Conservation (phyloP, 306 rosid genomes). For the Acacia crassicarpa region DNA sequence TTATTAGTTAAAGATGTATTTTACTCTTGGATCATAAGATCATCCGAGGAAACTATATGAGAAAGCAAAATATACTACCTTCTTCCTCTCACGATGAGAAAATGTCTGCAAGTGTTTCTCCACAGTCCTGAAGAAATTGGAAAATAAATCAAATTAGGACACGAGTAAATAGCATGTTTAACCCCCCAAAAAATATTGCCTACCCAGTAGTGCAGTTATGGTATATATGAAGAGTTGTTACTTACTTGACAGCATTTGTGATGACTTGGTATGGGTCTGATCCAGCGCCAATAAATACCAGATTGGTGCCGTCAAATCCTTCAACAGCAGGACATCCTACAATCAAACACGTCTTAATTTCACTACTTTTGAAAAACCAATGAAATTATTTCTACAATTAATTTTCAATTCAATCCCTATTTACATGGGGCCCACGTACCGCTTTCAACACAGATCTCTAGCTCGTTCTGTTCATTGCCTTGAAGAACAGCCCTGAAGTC, state of each 20-base stretch:
- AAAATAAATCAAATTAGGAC: constrained; percentile 18
- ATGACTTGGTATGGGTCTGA: constrained; percentile 84
- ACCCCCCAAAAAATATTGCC: not conserved
- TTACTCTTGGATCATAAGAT: not conserved
- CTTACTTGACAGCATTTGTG: constrained; percentile 83
- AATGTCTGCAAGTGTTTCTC: constrained; percentile 60
- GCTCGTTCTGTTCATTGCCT: constrained; percentile 77
- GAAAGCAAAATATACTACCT: constrained; percentile 32
- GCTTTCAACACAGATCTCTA: constrained; percentile 91
- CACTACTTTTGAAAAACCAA: not conserved
- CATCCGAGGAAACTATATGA: not conserved
- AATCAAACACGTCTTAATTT: constrained; percentile 14
- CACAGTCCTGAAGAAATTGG: constrained; percentile 14
- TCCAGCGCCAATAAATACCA: constrained; percentile 79
- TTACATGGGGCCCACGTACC: constrained; percentile 44
- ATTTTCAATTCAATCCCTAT: too few relatives aligned
- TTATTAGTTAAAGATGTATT: not conserved
- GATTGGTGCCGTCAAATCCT: constrained; percentile 75
- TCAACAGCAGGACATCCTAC: constrained; percentile 84
- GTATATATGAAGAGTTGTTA: constrained; percentile 22
- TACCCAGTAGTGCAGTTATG: too few relatives aligned
- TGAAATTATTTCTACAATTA: not conserved
- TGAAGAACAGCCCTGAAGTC: constrained; percentile 95
- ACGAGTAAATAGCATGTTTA: not conserved
- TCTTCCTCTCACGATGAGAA: constrained; percentile 70